Base-by-base conservation (phyloP, 768 basidiomycete species). In the Podaxis rugospora region DNA sequence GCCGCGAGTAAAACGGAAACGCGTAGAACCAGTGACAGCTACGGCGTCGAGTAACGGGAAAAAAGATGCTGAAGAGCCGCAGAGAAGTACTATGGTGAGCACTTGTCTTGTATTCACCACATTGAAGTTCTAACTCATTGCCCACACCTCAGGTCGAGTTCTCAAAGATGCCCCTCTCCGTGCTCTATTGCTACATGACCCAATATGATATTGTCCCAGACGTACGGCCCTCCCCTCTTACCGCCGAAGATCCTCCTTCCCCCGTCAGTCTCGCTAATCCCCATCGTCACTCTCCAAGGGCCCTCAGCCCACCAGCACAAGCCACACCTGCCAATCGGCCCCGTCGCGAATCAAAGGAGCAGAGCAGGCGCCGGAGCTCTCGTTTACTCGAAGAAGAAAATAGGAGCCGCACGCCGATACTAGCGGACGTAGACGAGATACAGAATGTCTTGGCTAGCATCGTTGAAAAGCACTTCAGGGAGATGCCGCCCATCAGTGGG, bases 401-500 rank as follows among this genome's bases (percentile, higher is more conserved):
- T 59, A 74, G 71, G 60, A 69, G 70, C 40, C 83, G 86, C 18
- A 81, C 83, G 7, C 88, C 90, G 1, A 82, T 92, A 55, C 70
- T 92, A 59, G 82, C 87, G 9, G 92, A 93, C 69, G 68, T 88
- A 11, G 79, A 78, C 36, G 90, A 92, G 39, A 76, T 91, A 14
- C 87, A 91, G 61, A 76, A 70, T 0, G 79, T 88, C 47, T 73
- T 93, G 36, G 91, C 91, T 2, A 74, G 76, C 6, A 79, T 93
- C 42, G 90, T 85, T 1, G 87, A 91, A 67, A 79, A 79, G 57
- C 92, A 93, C 72, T 93, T 91, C 70, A 78, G 82, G 59, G 84
- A 88, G 40, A 76, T 83, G 60, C 66, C 73, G 11, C 72, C 80
- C 16, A 76, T 79, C 25, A 78, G 71, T 62, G 78, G 78, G 11